phyloP scores from a whole-genome alignment of 805 yeast genomes.

The Priceomyces carsonii region DNA sequence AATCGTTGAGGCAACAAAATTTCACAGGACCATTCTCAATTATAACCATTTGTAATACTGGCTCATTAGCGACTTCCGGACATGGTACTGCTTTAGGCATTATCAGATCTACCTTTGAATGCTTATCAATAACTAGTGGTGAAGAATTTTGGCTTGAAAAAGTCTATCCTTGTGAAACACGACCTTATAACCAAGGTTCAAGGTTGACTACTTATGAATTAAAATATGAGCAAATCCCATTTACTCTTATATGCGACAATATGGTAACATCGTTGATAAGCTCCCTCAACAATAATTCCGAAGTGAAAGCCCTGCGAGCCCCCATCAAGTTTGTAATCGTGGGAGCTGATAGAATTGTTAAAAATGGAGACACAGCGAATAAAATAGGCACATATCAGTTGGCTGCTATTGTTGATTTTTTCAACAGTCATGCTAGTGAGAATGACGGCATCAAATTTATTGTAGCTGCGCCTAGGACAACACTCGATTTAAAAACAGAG shows the following conservation, averaged over 20 bases:
- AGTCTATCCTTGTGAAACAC: constrained; percentile 87
- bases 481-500: constrained; percentile 69
- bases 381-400: constrained; percentile 94
- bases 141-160: constrained; percentile 56
- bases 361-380: constrained; percentile 94
- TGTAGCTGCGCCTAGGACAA: constrained; percentile 94
- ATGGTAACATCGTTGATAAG: constrained; percentile 80
- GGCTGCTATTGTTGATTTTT: constrained; percentile 66
- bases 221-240: constrained; percentile 81
- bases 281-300: constrained; percentile 33
- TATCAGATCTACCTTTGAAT: constrained; percentile 65
- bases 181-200: constrained; percentile 97
- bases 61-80: constrained; percentile 95
- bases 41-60: constrained; percentile 93
- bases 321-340: constrained; percentile 89
- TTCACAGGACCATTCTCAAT: constrained; percentile 73
- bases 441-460: constrained; percentile 61
- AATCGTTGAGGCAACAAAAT: constrained; percentile 44
- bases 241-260: constrained; percentile 85
- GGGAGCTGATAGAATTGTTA: constrained; percentile 93
- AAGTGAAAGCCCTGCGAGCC: constrained; percentile 33
- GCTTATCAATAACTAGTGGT: constrained; percentile 31
- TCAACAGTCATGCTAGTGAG: constrained; percentile 20
- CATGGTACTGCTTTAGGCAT: constrained; percentile 97
- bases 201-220: constrained; percentile 90